Evolutionary conservation across 2,329 filamentous ascomycete species (phyloP).

Genomic region (Lachnellula occidentalis): DNA sequence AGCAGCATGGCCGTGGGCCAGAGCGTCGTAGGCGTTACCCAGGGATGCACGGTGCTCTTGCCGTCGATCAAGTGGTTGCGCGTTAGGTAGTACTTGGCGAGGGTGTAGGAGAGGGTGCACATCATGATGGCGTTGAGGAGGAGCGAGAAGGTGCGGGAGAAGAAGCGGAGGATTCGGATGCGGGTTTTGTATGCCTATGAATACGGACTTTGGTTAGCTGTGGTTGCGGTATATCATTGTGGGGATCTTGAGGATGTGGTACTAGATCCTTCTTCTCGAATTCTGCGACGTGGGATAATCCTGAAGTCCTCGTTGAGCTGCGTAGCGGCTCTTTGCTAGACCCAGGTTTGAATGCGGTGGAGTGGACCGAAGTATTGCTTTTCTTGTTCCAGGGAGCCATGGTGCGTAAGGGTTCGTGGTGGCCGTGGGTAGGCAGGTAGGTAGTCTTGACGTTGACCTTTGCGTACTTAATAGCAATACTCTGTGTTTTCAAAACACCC

Average conservation of each 20-base stretch:
- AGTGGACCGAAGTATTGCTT: not conserved
- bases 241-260: too few species aligned
- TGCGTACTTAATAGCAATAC: not conserved
- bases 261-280: slow-evolving; percentile 15
- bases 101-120: slow-evolving; percentile 13
- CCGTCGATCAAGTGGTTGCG: slow-evolving; percentile 6
- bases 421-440: not conserved
- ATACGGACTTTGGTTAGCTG: not conserved
- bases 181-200: slow-evolving; percentile 15
- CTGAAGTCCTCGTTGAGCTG: not conserved
- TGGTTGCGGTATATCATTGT: not conserved
- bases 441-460: not conserved
- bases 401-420: not conserved
- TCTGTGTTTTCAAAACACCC: not conserved
- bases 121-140: slow-evolving; percentile 17
- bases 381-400: not conserved
- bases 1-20: slow-evolving; percentile 21
- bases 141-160: slow-evolving; percentile 12
- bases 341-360: not conserved
- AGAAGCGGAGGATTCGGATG: slow-evolving; percentile 20
- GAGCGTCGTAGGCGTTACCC: slow-evolving; percentile 10
- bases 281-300: not conserved
- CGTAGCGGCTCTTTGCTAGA: not conserved
- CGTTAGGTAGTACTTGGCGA: slow-evolving; percentile 18
- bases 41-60: slow-evolving; percentile 5